Evolutionary conservation across 768 basidiomycete genomes (phyloP).

Genomic region (Pisolithus tinctorius): DNA sequence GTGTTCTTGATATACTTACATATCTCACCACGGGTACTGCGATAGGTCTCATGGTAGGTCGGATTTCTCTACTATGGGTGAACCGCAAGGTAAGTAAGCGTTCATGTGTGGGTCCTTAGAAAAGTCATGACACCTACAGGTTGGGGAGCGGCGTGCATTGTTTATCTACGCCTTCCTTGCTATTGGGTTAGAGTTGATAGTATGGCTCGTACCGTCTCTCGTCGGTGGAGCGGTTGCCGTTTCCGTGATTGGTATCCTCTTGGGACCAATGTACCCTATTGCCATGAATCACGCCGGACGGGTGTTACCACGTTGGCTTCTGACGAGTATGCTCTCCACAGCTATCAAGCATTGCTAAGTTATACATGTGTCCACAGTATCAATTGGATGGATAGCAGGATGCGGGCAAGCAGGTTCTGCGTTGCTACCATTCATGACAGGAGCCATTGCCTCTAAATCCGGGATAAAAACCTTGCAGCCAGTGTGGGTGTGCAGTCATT

Average conservation of each 20-base stretch:
- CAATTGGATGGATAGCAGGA: slow-evolving; percentile 64
- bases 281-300: slow-evolving; percentile 65
- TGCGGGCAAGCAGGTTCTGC: slow-evolving; percentile 71
- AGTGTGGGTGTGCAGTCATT: slow-evolving; percentile 13
- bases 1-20: neutral
- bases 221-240: slow-evolving; percentile 50
- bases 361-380: slow-evolving; percentile 21
- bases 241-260: slow-evolving; percentile 45
- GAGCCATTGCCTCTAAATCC: slow-evolving; percentile 55
- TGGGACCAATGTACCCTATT: slow-evolving; percentile 49
- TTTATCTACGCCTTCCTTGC: slow-evolving; percentile 47
- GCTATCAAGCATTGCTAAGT: neutral
- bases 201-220: slow-evolving; percentile 53
- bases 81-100: slow-evolving; percentile 37
- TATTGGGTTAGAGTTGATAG: slow-evolving; percentile 48
- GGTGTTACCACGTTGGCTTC: slow-evolving; percentile 64
- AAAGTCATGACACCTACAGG: slow-evolving; percentile 17
- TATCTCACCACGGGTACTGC: neutral
- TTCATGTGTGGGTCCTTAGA: neutral
- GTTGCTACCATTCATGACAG: slow-evolving; percentile 65
- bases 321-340: slow-evolving; percentile 33
- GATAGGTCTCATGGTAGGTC: slow-evolving; percentile 50
- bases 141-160: slow-evolving; percentile 50
- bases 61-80: slow-evolving; percentile 48
- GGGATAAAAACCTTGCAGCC: slow-evolving; percentile 41